Evolutionary conservation across 768 basidiomycete genomes (phyloP).

Genomic region (Tubosaeta sp.): DNA sequence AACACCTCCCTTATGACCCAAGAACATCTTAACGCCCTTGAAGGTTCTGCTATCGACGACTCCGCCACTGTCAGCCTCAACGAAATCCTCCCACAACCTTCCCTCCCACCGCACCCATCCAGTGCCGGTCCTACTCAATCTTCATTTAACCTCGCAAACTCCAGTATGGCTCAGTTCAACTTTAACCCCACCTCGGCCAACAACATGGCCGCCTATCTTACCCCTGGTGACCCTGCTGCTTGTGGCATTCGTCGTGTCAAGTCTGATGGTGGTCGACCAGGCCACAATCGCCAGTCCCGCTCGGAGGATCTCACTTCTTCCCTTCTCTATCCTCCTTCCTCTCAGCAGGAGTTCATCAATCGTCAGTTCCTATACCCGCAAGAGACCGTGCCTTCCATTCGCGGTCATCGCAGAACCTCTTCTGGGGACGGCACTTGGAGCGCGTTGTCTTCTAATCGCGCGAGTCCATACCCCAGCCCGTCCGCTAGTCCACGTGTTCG

Average conservation of each 20-base stretch:
- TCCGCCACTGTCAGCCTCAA: conserved; percentile 28
- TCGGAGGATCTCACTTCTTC: conserved; percentile 55
- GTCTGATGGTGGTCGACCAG: conserved; percentile 42
- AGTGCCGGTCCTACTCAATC: conserved; percentile 22
- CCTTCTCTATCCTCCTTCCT: conserved; percentile 29
- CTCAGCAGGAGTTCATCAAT: conserved; percentile 42
- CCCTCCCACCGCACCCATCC: conserved; percentile 15
- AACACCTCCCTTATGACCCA: conserved; percentile 36
- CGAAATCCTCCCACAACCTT: conserved; percentile 29
- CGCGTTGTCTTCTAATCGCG: conserved; percentile 35
- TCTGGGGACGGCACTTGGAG: conserved; percentile 36
- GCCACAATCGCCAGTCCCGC: conserved; percentile 50
- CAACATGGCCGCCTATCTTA: conserved; percentile 39
- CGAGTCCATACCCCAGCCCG: conserved; percentile 66
- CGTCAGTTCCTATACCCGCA: conserved; percentile 42
- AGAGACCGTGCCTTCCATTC: conserved; percentile 33
- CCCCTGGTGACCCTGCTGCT: conserved; percentile 26
- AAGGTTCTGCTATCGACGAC: conserved; percentile 38
- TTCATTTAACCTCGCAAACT: conserved; percentile 26
- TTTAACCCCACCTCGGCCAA: conserved; percentile 32
- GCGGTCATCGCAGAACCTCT: conserved; percentile 41
- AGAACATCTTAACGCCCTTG: conserved; percentile 32
- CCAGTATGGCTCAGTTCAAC: conserved; percentile 30
- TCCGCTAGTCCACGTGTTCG: conserved; percentile 57
- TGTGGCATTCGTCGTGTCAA: conserved; percentile 45